Evolutionary conservation across 2,329 filamentous ascomycete genomes (phyloP), one percentile per base, ranked within the genome.

Genomic region (Plectosphaerella cucumerina): DNA sequence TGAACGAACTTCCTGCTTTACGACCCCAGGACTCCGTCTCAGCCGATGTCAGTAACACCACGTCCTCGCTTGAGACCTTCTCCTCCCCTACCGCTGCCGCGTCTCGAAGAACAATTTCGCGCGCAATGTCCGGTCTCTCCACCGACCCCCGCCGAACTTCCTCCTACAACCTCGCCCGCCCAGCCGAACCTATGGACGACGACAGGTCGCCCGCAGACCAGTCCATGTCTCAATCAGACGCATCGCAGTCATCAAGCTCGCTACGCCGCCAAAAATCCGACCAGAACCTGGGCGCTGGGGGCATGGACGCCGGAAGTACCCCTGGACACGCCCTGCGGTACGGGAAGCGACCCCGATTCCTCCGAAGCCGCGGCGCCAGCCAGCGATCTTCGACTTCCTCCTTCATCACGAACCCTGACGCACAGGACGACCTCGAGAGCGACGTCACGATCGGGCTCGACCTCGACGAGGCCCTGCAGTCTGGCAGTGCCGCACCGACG

Each of bases 391-490:
- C 82, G 2, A 73, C 78, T 3, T 85, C 82, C 1, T 85, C 82
- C 1, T 77, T 81, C 39, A 62, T 72, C n/a, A 77, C 77, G 15
- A 80, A 78, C 47, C 64, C 72, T 2, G 78, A 80, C n/a, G 70
- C 70, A 5, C 67, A 75, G 43, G 79, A 83, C 34, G 86, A 89
- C 54, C 75, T 72, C 9, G 82, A 82, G n/a, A 93, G 86, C 62
- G 90, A 95, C 57, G 80, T 78, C 4, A 91, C 88, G 5, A 73
- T 90, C 17, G 86, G 75, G 6, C 62, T 75, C 10, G 75, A 87
- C 6, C 83, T 84, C 9, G 91, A 96, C 65, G 94, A 87, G 68
- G 88, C 89, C 21, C 73, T 95, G 34, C 89, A 95, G 61, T 89
- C 89, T 2, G 90, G 89, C 17, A 89, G 90, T 22, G 87, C 89